Conservation (phyloP, 1,284 basidiomycete genomes). For the Tilletia indica region DNA sequence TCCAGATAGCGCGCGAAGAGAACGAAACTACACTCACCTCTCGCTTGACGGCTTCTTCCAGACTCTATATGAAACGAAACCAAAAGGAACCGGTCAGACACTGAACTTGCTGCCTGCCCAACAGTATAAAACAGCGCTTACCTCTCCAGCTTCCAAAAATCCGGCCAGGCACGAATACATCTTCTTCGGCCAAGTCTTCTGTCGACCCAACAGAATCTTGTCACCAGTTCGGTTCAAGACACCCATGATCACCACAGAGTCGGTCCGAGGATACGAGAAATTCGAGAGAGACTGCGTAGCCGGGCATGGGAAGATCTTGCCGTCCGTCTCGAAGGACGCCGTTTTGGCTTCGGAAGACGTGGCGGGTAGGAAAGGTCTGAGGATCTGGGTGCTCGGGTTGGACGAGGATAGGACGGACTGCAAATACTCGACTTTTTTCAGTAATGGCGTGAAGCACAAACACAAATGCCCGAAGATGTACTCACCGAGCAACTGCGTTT, state of each 20-base stretch:
- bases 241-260: constrained; percentile 82
- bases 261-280: constrained; percentile 49
- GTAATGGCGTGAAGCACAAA: background rate
- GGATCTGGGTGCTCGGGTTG: background rate
- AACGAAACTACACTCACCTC: constrained; percentile 63
- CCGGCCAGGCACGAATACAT: constrained; percentile 53
- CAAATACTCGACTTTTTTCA: background rate
- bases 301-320: constrained; percentile 29
- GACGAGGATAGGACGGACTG: background rate
- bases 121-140: constrained; percentile 27
- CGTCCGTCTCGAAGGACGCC: constrained; percentile 28
- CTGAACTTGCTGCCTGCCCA: background rate
- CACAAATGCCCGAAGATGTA: constrained; percentile 19
- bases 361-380: constrained; percentile 8
- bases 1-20: background rate
- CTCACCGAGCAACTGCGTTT: constrained; percentile 70
- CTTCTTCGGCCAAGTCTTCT: constrained; percentile 64
- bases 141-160: constrained; percentile 46
- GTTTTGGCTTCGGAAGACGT: background rate
- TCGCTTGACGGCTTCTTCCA: constrained; percentile 88
- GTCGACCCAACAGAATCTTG: constrained; percentile 80
- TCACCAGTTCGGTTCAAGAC: constrained; percentile 72
- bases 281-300: constrained; percentile 38
- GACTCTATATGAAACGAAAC: constrained; percentile 69
- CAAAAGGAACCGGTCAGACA: constrained; percentile 59